A percentile compares a stretch with the other conserved stretches of the same genome.
Evolutionary conservation across 257 asterid species (phyloP).

Genomic region (Paulownia fortunei): DNA sequence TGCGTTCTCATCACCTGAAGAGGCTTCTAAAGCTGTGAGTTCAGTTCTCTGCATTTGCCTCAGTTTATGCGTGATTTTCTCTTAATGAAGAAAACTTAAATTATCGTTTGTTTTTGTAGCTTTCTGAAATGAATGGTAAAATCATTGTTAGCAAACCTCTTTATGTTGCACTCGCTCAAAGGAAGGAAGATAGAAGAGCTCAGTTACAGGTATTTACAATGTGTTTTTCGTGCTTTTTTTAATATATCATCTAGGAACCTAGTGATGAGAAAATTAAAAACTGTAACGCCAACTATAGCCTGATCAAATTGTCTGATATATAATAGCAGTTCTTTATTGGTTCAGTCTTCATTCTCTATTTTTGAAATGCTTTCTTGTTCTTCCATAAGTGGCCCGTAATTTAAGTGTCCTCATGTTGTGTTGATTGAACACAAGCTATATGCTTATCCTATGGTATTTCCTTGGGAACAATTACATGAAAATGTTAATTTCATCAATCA

Average conservation of each 20-base stretch:
- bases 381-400: neutral
- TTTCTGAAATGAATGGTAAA: conserved; percentile 77
- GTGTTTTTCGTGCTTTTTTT: neutral
- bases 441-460: neutral
- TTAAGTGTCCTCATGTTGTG: neutral
- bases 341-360: neutral
- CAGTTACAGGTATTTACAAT: conserved; percentile 60
- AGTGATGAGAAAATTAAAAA: neutral
- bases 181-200: conserved; percentile 80
- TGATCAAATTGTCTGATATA: neutral
- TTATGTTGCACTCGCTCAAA: conserved; percentile 70
- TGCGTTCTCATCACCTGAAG: conserved; percentile 78
- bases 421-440: conserved; percentile 16
- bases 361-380: conserved; percentile 6
- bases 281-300: neutral
- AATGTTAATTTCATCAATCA: conserved; percentile 13
- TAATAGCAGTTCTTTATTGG: conserved; percentile 9
- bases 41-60: neutral
- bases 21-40: conserved; percentile 83
- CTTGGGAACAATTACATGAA: neutral
- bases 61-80: neutral
- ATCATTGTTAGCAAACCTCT: conserved; percentile 69
- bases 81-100: neutral
- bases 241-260: conserved; percentile 15
- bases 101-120: conserved; percentile 39